phyloP scores from a whole-genome alignment of 139 green algal species.

The Chlorella sorokiniana region DNA sequence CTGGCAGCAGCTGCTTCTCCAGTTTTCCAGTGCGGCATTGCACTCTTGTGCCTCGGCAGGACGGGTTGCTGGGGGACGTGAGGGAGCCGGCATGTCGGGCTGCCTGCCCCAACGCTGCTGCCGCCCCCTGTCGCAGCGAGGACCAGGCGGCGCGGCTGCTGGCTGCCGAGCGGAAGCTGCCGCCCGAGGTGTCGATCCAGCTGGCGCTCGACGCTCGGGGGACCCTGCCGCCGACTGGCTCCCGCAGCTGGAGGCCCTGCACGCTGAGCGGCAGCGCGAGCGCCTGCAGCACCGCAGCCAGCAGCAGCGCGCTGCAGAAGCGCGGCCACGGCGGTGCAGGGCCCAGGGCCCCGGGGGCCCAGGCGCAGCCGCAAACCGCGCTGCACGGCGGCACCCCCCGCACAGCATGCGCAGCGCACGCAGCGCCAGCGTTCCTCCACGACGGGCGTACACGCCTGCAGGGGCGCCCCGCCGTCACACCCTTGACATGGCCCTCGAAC shows the following conservation, averaged over 20 bases:
- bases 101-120: neutral
- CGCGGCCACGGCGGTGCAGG: neutral
- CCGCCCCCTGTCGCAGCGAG: neutral
- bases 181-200: slow-evolving; percentile 1
- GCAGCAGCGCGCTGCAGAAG: neutral
- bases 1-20: neutral
- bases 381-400: no score
- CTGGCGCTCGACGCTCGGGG: slow-evolving; percentile 4
- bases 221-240: neutral
- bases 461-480: no score
- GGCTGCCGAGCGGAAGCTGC: neutral
- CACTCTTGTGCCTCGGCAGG: neutral
- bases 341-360: no score
- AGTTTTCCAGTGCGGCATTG: neutral
- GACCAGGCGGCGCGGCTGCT: neutral
- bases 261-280: neutral
- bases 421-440: no score
- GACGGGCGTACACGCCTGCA: no score
- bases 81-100: neutral
- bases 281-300: neutral
- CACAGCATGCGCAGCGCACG: no score
- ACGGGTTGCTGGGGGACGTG: no score
- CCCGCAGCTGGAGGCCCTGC: neutral
- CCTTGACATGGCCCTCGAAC: no score
- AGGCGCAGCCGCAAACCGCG: no score